Evolutionary conservation across 2,329 filamentous ascomycete genomes (phyloP).

Genomic region (Periglandula ipomoeae): DNA sequence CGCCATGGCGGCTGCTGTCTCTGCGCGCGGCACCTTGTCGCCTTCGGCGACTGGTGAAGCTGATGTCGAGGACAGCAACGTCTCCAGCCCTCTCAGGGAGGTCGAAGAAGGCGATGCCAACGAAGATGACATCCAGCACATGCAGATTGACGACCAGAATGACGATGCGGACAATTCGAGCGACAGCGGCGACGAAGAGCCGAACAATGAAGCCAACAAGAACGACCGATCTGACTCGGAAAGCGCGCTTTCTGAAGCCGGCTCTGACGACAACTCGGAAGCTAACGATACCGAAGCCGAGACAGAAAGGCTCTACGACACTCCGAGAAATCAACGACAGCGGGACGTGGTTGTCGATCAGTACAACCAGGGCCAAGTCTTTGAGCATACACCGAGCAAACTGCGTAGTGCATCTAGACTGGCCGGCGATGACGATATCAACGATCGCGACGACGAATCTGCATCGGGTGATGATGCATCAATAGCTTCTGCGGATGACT

Average conservation of each 20-base stretch:
- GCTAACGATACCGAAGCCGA: conserved; percentile 74
- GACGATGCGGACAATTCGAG: conserved; percentile 22
- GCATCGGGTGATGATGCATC: conserved; percentile 30
- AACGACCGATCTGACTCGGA: conserved; percentile 35
- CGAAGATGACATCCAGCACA: conserved; percentile 57
- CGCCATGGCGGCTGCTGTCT: conserved; percentile 44
- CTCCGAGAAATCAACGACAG: conserved; percentile 60
- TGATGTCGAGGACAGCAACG: conserved; percentile 56
- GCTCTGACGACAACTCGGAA: conserved; percentile 29
- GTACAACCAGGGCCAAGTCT: conserved; percentile 42
- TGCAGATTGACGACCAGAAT: conserved; percentile 33
- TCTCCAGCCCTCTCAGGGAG: conserved; percentile 88
- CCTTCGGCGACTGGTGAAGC: conserved; percentile 27
- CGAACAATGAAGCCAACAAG: conserved; percentile 10
- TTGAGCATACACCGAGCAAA: conserved; percentile 69
- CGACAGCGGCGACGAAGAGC: conserved; percentile 17
- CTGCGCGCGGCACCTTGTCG: conserved; percentile 39
- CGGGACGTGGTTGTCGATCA: conserved; percentile 51
- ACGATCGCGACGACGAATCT: conserved; percentile 30
- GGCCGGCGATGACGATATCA: conserved; percentile 22
- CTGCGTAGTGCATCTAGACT: conserved; percentile 41
- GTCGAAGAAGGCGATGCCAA: conserved; percentile 73
- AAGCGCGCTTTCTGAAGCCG: conserved; percentile 47
- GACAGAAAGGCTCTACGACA: conserved; percentile 85
- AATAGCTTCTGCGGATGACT: conserved; percentile 25